Conservation (phyloP, 78 protist genomes). For the Diacronema lutheri region DNA sequence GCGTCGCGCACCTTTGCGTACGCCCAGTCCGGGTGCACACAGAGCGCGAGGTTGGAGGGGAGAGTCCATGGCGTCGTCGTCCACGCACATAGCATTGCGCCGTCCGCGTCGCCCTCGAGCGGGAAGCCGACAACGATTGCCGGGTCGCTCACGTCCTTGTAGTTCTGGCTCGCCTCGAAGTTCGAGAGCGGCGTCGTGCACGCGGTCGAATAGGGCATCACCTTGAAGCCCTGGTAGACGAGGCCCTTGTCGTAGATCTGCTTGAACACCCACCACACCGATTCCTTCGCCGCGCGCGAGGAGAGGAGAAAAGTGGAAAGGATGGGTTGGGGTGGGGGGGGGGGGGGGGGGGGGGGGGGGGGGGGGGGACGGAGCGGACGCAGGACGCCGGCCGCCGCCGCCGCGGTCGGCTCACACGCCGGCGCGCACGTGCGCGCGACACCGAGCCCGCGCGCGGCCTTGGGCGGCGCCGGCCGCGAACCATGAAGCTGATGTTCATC, state of each 20-base stretch:
- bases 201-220: constrained; percentile 47
- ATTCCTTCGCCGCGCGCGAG: background rate
- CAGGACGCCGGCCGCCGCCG: no score
- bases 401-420: no score
- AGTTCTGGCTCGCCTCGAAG: constrained; percentile 95
- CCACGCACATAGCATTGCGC: constrained; percentile 89
- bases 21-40: constrained; percentile 77
- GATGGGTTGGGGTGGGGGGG: no score
- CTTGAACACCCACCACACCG: constrained; percentile 94
- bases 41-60: constrained; percentile 92
- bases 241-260: constrained; percentile 82
- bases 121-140: constrained; percentile 66
- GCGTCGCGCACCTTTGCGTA: constrained; percentile 69
- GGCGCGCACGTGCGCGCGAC: no score
- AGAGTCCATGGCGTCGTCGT: constrained; percentile 99
- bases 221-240: constrained; percentile 97
- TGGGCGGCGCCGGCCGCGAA: no score
- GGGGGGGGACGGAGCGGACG: no score
- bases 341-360: no score
- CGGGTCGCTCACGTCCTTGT: constrained; percentile 92
- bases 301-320: no score
- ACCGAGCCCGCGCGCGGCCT: no score
- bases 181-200: constrained; percentile 97
- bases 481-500: constrained; percentile 94
- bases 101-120: constrained; percentile 55